These are phyloP conservation scores for Gastrolobium bilobum DNA, from an alignment of 306 rosid genomes.

Conservation along the genomic window DNA sequence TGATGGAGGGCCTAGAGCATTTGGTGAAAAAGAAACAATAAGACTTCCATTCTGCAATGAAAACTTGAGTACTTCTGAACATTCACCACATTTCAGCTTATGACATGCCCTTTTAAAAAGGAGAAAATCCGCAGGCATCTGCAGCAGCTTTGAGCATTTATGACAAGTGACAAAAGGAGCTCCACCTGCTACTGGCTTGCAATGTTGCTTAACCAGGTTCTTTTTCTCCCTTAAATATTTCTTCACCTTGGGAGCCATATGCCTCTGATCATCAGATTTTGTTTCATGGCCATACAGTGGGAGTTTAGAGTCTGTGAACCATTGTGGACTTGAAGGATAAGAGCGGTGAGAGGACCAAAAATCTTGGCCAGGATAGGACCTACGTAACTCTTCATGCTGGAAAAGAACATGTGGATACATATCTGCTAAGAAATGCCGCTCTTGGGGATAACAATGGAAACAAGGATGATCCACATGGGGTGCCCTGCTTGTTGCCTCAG, in stretches of 20 bases:
- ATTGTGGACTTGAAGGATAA: conserved; percentile 64
- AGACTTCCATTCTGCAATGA: conserved; percentile 67
- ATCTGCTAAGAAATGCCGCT: conserved; percentile 60
- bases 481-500: conserved; percentile 66
- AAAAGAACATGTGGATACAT: conserved; percentile 53
- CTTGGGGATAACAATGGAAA: conserved; percentile 55
- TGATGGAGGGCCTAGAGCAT: conserved; percentile 58
- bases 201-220: conserved; percentile 66
- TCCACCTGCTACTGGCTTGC: conserved; percentile 84
- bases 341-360: conserved; percentile 54
- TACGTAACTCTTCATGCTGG: conserved; percentile 47
- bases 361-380: conserved; percentile 56
- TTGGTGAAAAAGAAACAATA: conserved; percentile 58
- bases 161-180: conserved; percentile 87
- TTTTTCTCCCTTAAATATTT: conserved; percentile 61
- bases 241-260: conserved; percentile 52
- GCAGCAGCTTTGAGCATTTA: conserved; percentile 71
- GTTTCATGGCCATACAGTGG: conserved; percentile 55
- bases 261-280: conserved; percentile 59
- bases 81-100: conserved; percentile 79
- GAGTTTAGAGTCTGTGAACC: conserved; percentile 53
- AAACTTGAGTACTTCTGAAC: conserved; percentile 82
- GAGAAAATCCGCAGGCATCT: conserved; percentile 85
- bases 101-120: conserved; percentile 67
- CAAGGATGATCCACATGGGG: conserved; percentile 62